A percentile compares a stretch with the other conserved stretches of the same genome.
These are phyloP conservation scores for Microsporum canis DNA, from an alignment of 2,329 filamentous ascomycete species.

Conservation along the genomic window DNA sequence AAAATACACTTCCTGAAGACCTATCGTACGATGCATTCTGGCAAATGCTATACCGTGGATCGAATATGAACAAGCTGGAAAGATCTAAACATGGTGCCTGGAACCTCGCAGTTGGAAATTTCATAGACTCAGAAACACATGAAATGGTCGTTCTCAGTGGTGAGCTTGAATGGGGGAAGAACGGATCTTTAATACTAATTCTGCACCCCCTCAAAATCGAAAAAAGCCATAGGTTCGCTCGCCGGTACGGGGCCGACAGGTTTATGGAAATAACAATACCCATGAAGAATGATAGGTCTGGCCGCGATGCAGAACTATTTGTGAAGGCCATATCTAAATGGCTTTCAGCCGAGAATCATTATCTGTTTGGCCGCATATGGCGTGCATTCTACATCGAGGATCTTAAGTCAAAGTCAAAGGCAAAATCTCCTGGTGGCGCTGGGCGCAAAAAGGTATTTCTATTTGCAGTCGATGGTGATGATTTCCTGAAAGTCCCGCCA, in stretches of 20 bases:
- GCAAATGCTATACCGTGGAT: constrained; percentile 23
- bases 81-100: constrained; percentile 24
- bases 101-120: constrained; percentile 25
- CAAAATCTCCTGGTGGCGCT: constrained; percentile 17
- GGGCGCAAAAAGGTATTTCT: constrained; percentile 25
- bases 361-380: constrained; percentile 35
- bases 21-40: constrained; percentile 23
- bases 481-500: constrained; percentile 22
- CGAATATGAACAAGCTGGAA: constrained; percentile 17
- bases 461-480: constrained; percentile 36
- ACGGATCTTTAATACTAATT: constrained; percentile 29
- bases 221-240: constrained; percentile 34
- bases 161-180: constrained; percentile 28
- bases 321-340: constrained; percentile 29
- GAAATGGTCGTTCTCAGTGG: constrained; percentile 33
- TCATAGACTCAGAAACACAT: constrained; percentile 22
- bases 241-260: constrained; percentile 37
- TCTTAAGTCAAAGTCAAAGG: constrained; percentile 21
- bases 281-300: constrained; percentile 18
- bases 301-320: constrained; percentile 17
- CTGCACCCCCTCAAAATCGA: constrained; percentile 35
- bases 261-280: constrained; percentile 35
- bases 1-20: constrained; percentile 17
- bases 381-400: constrained; percentile 35
- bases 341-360: constrained; percentile 30